Evolutionary conservation across 768 basidiomycete species (phyloP).

Genomic region (Tricholoma hemisulphureum): DNA sequence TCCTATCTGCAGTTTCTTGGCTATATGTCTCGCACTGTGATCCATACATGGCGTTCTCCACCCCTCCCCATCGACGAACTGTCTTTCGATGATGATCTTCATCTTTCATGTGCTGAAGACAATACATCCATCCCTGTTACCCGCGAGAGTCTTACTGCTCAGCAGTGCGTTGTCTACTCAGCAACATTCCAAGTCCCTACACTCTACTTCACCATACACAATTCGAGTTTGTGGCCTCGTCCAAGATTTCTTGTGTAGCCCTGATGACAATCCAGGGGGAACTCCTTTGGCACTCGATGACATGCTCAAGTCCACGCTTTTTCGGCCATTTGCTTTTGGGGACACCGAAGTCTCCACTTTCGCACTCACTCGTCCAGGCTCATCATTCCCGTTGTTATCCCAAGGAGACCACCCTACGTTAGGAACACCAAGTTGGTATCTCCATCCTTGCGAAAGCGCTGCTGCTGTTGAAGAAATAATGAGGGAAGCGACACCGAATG

Average conservation of each 20-base stretch:
- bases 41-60: conserved; percentile 19
- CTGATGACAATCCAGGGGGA: conserved; percentile 50
- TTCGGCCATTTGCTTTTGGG: conserved; percentile 48
- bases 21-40: conserved; percentile 43
- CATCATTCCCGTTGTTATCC: conserved; percentile 73
- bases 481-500: conserved; percentile 39
- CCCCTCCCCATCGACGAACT: conserved; percentile 6
- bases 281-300: conserved; percentile 55
- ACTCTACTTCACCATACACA: conserved; percentile 76
- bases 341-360: conserved; percentile 48
- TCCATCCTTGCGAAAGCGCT: conserved; percentile 84
- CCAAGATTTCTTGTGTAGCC: conserved; percentile 4
- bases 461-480: conserved; percentile 68
- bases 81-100: conserved; percentile 18
- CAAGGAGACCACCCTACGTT: conserved; percentile 85
- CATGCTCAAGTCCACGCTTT: conserved; percentile 56
- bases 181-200: conserved; percentile 78
- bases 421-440: conserved; percentile 75
- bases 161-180: conserved; percentile 74
- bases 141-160: conserved; percentile 41
- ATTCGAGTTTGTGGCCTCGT: conserved; percentile 55
- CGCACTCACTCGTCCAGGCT: conserved; percentile 48
- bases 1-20: conserved; percentile 36
- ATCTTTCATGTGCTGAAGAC: conserved; percentile 31
- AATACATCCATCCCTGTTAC: conserved; percentile 31